Base-by-base conservation (phyloP, 2,329 filamentous ascomycete species). In the Alternaria arbusti region DNA sequence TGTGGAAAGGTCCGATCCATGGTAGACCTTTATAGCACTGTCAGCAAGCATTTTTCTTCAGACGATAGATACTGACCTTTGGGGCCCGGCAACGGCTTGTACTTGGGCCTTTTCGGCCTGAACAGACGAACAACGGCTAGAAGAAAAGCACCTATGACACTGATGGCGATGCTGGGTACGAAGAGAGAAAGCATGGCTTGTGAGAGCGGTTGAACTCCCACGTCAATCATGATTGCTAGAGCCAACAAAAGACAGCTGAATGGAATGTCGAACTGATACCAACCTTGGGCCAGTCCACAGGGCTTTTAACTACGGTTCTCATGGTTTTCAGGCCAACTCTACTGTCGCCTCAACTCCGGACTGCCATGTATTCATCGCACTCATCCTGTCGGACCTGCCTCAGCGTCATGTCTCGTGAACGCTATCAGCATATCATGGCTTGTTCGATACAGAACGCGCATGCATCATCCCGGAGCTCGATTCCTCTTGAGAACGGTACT, bases 101-200 rank as follows among this genome's bases (percentile, higher is more conserved):
- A 43, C 5, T 57, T 30, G 20, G 44, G 20, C 40, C 50, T 57
- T 30, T 57, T 57, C 13, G 55, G 28, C n/a, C 13, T 23, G n/a
- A 57, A n/a, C 8, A 50, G 10, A 22, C 55, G 55, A 17, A 57
- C 43, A 10, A 47, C 22, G 15, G 28, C 45, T 17, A 47, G 36
- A 57, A 57, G 55, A 57, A 57, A 11, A 13, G 55, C 55, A 20
- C 55, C 47, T 8, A 57, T 50, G 30, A 50, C 22, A 43, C 55
- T 57, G 13, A 57, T 40, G 22, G 45, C 55, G 36, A 57, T 50
- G 28, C 28, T 36, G 13, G 55, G 55, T 20, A 47, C 30, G 8
- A 57, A 50, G 7, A 43, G 11, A 15, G 55, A 50, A 50, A 50
- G 55, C 45, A 57, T 4, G 28, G 55, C 28, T 36, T 57, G 55